A percentile compares a stretch with the other conserved stretches of the same genome.
Conservation (phyloP, 192 early-diverging fungal species). For the Dispira parvispora region DNA sequence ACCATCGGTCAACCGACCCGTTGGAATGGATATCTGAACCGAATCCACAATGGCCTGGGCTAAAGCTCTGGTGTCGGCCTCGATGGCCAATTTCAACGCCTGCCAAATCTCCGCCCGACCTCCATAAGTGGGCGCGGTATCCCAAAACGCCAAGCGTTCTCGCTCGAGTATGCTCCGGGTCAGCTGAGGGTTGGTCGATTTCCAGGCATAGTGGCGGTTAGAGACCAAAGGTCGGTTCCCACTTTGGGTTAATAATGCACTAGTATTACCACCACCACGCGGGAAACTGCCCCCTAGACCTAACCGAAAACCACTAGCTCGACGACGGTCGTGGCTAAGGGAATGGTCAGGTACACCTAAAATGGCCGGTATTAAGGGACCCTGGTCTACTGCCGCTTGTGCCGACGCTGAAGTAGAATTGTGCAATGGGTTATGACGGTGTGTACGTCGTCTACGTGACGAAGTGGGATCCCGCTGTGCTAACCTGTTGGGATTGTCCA, state of each 20-base stretch:
- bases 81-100: slow-evolving; percentile 41
- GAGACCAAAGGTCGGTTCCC: slow-evolving; percentile 5
- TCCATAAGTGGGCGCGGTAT: slow-evolving; percentile 51
- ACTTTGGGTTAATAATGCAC: slow-evolving; percentile 1
- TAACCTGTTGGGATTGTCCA: too few relatives aligned
- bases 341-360: too few relatives aligned
- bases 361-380: too few relatives aligned
- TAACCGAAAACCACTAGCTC: not conserved
- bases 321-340: not conserved
- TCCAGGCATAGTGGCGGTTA: not conserved
- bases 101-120: slow-evolving; percentile 65
- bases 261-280: too few relatives aligned
- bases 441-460: too few relatives aligned
- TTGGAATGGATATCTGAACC: slow-evolving; percentile 47
- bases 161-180: slow-evolving; percentile 17
- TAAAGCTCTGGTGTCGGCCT: slow-evolving; percentile 27
- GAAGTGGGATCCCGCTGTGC: too few relatives aligned
- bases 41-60: slow-evolving; percentile 50
- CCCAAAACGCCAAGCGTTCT: slow-evolving; percentile 53
- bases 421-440: too few relatives aligned
- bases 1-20: slow-evolving; percentile 51
- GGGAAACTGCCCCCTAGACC: too few relatives aligned
- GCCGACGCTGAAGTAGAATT: too few relatives aligned
- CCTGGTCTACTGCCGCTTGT: too few relatives aligned
- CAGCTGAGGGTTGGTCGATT: not conserved